Conservation (phyloP, 805 yeast genomes). For the Kazachstania psychrophila region DNA sequence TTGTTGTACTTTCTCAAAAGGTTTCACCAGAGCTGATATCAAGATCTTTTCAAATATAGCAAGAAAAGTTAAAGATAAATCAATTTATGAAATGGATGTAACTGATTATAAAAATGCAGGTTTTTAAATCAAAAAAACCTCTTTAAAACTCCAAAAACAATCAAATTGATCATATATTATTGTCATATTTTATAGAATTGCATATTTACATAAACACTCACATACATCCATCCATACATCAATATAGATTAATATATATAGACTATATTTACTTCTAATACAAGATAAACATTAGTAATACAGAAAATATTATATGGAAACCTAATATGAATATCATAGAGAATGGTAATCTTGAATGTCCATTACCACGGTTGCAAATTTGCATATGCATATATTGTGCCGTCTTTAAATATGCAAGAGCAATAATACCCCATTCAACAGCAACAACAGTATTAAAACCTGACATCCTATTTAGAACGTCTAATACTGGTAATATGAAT, state of each 20-base stretch:
- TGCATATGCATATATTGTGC: slow-evolving; percentile 6
- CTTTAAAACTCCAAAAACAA: background rate
- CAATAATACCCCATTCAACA: slow-evolving; percentile 7
- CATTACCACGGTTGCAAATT: background rate
- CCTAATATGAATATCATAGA: slow-evolving; percentile 8
- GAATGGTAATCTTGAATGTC: slow-evolving; percentile 4
- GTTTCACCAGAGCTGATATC: slow-evolving; percentile 31
- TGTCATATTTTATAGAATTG: no score
- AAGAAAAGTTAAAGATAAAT: slow-evolving; percentile 8
- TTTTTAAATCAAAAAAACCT: slow-evolving; percentile 5
- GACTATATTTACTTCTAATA: slow-evolving; percentile 6
- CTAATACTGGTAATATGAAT: slow-evolving; percentile 51
- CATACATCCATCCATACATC: background rate
- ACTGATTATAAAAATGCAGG: slow-evolving; percentile 17
- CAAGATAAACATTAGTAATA: slow-evolving; percentile 14
- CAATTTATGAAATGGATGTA: slow-evolving; percentile 15
- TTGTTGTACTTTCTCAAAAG: slow-evolving; percentile 50
- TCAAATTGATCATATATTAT: no score
- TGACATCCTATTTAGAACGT: slow-evolving; percentile 7
- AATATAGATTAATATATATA: slow-evolving; percentile 1
- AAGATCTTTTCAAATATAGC: slow-evolving; percentile 16
- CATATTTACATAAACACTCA: background rate
- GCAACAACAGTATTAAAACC: background rate
- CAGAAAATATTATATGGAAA: slow-evolving; percentile 15
- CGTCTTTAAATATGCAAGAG: slow-evolving; percentile 7